Base-by-base conservation (phyloP, 2,329 filamentous ascomycete species). In the Fusarium lateritium region DNA sequence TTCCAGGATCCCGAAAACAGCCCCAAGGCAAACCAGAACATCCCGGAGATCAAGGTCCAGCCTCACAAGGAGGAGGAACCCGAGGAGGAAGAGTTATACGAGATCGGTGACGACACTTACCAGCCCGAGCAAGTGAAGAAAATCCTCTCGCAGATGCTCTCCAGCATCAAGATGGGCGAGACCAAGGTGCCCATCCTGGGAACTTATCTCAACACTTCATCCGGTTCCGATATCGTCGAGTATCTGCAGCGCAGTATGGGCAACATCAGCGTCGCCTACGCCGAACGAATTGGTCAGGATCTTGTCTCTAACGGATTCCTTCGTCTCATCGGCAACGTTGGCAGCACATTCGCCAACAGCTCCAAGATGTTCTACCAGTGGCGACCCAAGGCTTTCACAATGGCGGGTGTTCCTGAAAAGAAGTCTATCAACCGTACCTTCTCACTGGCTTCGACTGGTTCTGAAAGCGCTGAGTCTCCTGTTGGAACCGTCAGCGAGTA, bases 341-440 rank as follows among this genome's bases (percentile, higher is more conserved):
- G 96, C 64, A 98, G 89, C 81, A 93, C 92, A 2, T 99, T 99
- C 78, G 94, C 95, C 73, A 99, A 99, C 82, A 98, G 94, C 84
- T 97, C 94, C 69, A 94, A 92, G 81, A 92, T 98, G 89, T 95
- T 93, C 78, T 99, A 99, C 79, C 96, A 99, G 79, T 99, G 96
- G 96, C 91, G 94, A 56, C 89, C 94, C 9, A 97, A 94, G 82
- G 91, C 93, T 7, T 99, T 98, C 82, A 91, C 97, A 76, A 79
- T 96, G 58, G 91, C 94, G 26, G 95, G 94, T 22, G 85, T 97
- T 54, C 94, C 93, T 1, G 95, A 98, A 79, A 97, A 94, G 86
- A 97, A 94, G 84, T 79, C 89, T 2, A 78, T 95, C 50, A 86
- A 88, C 70, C 89, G 94, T 62, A 92, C 93, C 8, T 92, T 94